Conservation (phyloP, 495 filamentous ascomycete genomes). For the Alectoria sarmentosa region DNA sequence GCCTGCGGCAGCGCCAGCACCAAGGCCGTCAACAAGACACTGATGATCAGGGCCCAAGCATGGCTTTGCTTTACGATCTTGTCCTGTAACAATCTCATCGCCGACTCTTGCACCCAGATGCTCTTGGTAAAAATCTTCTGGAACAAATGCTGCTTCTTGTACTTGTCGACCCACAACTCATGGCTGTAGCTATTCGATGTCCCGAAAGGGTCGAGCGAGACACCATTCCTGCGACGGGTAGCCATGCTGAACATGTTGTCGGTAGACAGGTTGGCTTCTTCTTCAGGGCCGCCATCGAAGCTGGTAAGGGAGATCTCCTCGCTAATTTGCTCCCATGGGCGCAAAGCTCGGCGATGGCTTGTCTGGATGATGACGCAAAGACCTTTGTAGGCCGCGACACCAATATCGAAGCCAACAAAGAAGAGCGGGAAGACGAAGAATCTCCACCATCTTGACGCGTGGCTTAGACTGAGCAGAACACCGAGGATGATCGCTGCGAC, state of each 20-base stretch:
- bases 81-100: slow-evolving; percentile 27
- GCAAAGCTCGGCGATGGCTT: slow-evolving; percentile 61
- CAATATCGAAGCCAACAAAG: slow-evolving; percentile 56
- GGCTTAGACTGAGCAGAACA: slow-evolving; percentile 52
- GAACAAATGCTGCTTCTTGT: slow-evolving; percentile 52
- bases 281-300: slow-evolving; percentile 13
- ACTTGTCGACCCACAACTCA: slow-evolving; percentile 63
- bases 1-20: slow-evolving; percentile 27
- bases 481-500: slow-evolving; percentile 42
- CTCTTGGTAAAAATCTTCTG: slow-evolving; percentile 65
- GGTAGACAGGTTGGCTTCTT: slow-evolving; percentile 21
- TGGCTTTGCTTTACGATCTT: slow-evolving; percentile 28
- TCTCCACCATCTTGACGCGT: slow-evolving; percentile 48
- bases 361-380: slow-evolving; percentile 72
- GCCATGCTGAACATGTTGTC: slow-evolving; percentile 21
- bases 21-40: slow-evolving; percentile 23
- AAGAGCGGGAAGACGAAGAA: slow-evolving; percentile 51
- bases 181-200: slow-evolving; percentile 60
- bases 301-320: slow-evolving; percentile 18
- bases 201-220: slow-evolving; percentile 43
- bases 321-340: slow-evolving; percentile 58
- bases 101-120: slow-evolving; percentile 50
- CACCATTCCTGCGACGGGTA: slow-evolving; percentile 15
- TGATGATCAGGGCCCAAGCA: slow-evolving; percentile 26
- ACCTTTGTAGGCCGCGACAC: slow-evolving; percentile 60